These are phyloP conservation scores for Leccinum longicurvipes DNA, from an alignment of 768 basidiomycete genomes.

Conservation along the genomic window DNA sequence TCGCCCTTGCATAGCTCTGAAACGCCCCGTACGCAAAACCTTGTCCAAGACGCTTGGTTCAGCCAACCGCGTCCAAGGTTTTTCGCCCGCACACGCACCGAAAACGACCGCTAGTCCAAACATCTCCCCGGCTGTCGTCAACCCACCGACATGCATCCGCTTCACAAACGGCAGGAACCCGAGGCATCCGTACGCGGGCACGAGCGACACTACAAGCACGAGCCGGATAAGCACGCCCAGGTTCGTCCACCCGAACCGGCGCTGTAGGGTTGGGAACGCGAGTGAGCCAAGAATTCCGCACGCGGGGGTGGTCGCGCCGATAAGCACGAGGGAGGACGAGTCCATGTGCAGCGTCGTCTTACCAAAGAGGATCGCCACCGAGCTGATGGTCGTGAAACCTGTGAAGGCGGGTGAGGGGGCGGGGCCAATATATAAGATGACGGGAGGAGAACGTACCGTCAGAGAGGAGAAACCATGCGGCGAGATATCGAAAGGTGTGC, in stretches of 20 bases:
- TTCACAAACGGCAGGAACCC: slow-evolving; percentile 65
- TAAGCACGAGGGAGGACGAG: slow-evolving; percentile 69
- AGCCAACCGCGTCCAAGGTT: neutral
- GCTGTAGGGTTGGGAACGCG: slow-evolving; percentile 74
- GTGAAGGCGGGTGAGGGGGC: neutral
- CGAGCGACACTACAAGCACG: slow-evolving; percentile 59
- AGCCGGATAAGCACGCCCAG: slow-evolving; percentile 62
- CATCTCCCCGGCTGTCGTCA: slow-evolving; percentile 83
- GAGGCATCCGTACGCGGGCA: slow-evolving; percentile 80
- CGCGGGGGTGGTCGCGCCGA: slow-evolving; percentile 74
- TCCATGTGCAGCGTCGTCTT: slow-evolving; percentile 86
- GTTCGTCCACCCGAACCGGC: slow-evolving; percentile 61
- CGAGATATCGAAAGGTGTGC: slow-evolving; percentile 86
- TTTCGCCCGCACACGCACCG: slow-evolving; percentile 41
- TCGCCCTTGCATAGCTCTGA: slow-evolving; percentile 84
- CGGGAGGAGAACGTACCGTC: slow-evolving; percentile 57
- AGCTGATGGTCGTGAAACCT: slow-evolving; percentile 92
- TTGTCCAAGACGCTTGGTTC: slow-evolving; percentile 19
- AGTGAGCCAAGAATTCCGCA: slow-evolving; percentile 84
- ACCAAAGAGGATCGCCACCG: slow-evolving; percentile 87
- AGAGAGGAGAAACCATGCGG: slow-evolving; percentile 92
- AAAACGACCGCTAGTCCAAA: slow-evolving; percentile 80
- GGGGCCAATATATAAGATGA: neutral
- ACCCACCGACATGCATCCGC: slow-evolving; percentile 56
- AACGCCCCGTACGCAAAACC: slow-evolving; percentile 84